Conservation (phyloP, 768 basidiomycete species). For the Krasilnikovozyma curviuscula region DNA sequence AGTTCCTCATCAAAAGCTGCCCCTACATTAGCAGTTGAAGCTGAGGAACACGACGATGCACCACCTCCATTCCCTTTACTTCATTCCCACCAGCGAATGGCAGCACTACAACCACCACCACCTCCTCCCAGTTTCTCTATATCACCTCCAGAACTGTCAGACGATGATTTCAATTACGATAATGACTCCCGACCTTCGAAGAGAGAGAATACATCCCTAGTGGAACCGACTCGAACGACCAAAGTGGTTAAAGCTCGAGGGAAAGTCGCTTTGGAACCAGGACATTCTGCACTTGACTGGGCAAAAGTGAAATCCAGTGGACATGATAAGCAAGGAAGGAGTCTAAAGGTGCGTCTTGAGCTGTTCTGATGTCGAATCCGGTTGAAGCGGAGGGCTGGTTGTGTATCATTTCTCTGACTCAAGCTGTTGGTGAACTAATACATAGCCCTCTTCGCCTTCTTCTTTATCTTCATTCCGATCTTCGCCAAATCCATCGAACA, state of each 20-base stretch:
- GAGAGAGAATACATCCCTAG: constrained; percentile 7
- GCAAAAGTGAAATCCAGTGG: constrained; percentile 69
- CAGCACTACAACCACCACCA: constrained; percentile 16
- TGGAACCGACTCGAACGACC: constrained; percentile 44
- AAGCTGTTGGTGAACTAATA: too few relatives aligned
- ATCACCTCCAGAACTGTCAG: background rate
- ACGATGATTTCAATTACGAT: constrained; percentile 2
- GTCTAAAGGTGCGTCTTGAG: constrained; percentile 38
- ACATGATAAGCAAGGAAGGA: constrained; percentile 31
- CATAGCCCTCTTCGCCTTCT: background rate
- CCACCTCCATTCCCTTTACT: constrained; percentile 22
- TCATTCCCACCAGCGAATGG: constrained; percentile 25
- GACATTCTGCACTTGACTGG: constrained; percentile 86
- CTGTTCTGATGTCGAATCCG: too few relatives aligned
- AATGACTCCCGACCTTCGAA: background rate
- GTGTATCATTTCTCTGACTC: too few relatives aligned
- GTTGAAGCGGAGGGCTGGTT: too few relatives aligned
- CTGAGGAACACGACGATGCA: constrained; percentile 4
- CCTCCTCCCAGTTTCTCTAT: constrained; percentile 19
- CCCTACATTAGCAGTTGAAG: too few relatives aligned
- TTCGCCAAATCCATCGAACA: constrained; percentile 17
- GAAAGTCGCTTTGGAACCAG: constrained; percentile 79
- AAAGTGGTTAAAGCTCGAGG: constrained; percentile 35
- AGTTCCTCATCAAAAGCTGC: too few relatives aligned
- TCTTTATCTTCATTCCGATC: background rate